Evolutionary conservation across 768 basidiomycete species (phyloP), one percentile per base, ranked within the genome.

Genomic region (Pilatotrama ljubarskyi): DNA sequence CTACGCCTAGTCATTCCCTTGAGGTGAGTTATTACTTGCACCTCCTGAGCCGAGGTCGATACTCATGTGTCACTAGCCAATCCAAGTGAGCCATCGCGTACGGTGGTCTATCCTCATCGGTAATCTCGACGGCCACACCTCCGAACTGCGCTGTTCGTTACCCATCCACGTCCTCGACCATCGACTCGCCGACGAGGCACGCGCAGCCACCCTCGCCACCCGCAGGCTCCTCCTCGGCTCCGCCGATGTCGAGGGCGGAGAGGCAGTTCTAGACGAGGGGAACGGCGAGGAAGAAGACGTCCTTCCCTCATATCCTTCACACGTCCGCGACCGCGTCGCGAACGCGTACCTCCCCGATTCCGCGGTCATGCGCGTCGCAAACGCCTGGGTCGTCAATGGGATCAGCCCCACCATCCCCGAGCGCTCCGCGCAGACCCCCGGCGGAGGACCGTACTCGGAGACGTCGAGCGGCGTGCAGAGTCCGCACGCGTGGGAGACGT

Each of bases 101-200:
- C 82, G 88, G 38, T 92, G 91, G 91, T 82, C 72, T 15, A 88
- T 93, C 62, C 77, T 86, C 52, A 88, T 95, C 68, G 80, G 80
- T 63, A 98, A 98, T 70, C 79, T 80, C 7, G 96, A 98, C 69
- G 95, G 95, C 0, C 96, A 98, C 70, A 88, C 86, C 2, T 95
- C 93, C 9, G 94, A 98, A 72, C 80, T 98, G n/a, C 86, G 95
- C 15, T 98, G 96, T 73, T 94, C 94, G 1, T 80, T 98, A 5
- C 96, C 96, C 0, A 74, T 98, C 35, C 85, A 91, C 68, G 80
- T 98, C 48, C 86, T 98, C 22, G 88, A 95, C 64, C 70, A 82
- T 59, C 78, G 83, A 13, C 76, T 96, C 1, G 78, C 91, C 15
- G 80, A 86, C 14, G 95, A 97, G 70, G 89, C 93, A 1, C 80